Evolutionary conservation across 768 basidiomycete genomes (phyloP).

Genomic region (Suillus subalutaceus): DNA sequence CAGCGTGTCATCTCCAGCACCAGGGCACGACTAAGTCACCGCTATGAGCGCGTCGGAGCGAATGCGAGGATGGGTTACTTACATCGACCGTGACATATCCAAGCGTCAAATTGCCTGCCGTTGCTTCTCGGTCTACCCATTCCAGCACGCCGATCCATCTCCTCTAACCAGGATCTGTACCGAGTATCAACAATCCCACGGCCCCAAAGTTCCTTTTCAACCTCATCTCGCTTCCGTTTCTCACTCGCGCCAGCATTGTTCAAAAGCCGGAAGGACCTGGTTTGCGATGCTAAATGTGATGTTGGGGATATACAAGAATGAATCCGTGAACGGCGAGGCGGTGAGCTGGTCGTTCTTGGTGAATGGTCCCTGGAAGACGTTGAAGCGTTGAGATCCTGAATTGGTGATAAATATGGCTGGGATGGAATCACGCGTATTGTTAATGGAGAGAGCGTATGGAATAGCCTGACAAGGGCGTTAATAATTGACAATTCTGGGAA

Average conservation of each 20-base stretch:
- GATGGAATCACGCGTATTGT: constrained; percentile 62
- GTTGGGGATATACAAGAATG: constrained; percentile 63
- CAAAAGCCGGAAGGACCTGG: constrained; percentile 52
- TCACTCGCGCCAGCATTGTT: constrained; percentile 48
- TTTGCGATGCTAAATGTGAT: constrained; percentile 54
- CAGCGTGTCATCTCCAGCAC: constrained; percentile 70
- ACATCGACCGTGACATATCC: constrained; percentile 80
- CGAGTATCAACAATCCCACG: constrained; percentile 53
- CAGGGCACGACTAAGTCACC: constrained; percentile 60
- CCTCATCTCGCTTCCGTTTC: constrained; percentile 31
- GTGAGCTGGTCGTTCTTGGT: constrained; percentile 83
- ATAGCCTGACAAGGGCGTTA: constrained; percentile 41
- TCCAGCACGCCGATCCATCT: constrained; percentile 48
- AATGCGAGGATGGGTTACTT: constrained; percentile 24
- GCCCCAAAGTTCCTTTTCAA: constrained; percentile 33
- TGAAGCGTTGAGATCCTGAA: constrained; percentile 66
- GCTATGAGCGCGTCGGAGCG: neutral
- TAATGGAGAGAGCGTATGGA: constrained; percentile 58
- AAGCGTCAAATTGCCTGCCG: constrained; percentile 56
- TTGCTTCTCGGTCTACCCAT: constrained; percentile 38
- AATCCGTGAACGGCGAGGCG: constrained; percentile 67
- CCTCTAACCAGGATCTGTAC: constrained; percentile 59
- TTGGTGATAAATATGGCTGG: constrained; percentile 69
- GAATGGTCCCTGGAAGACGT: constrained; percentile 70
- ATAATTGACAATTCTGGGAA: neutral